These are phyloP conservation scores for Physaria fendleri DNA, from an alignment of 345 rosid species.

Conservation along the genomic window DNA sequence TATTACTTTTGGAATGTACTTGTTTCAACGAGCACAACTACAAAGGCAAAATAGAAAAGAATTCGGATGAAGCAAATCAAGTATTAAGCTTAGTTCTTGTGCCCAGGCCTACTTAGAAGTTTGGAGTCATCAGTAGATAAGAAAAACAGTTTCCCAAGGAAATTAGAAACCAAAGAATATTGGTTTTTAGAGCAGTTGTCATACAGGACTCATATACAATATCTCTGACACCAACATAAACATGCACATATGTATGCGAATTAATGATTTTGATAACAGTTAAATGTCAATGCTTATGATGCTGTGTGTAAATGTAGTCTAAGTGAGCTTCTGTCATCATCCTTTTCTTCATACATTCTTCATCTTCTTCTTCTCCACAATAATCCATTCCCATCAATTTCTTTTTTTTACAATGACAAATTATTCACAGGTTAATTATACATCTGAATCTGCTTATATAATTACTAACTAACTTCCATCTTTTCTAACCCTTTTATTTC, in stretches of 20 bases:
- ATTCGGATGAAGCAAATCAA: no score
- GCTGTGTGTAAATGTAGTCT: constrained; percentile 88
- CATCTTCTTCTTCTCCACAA: constrained; percentile 45
- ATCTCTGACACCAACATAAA: neutral
- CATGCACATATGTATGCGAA: neutral
- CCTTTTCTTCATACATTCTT: constrained; percentile 61
- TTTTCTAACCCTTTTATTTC: neutral
- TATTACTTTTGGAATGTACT: no score
- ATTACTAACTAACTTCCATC: neutral
- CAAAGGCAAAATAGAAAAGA: no score
- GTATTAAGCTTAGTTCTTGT: no score
- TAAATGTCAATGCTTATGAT: constrained; percentile 44
- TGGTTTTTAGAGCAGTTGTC: neutral
- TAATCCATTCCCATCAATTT: constrained; percentile 49
- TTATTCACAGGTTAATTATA: neutral
- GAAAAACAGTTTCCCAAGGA: neutral
- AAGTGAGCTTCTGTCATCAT: constrained; percentile 62
- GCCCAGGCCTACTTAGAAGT: no score
- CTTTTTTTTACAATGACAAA: constrained; percentile 5
- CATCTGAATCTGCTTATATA: neutral
- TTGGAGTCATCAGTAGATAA: no score
- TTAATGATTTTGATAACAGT: neutral
- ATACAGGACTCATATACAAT: constrained; percentile 17
- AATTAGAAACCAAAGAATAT: neutral
- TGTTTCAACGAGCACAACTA: no score